Base-by-base conservation (phyloP, 768 basidiomycete species). In the Rhodotorula kratochvilovae region DNA sequence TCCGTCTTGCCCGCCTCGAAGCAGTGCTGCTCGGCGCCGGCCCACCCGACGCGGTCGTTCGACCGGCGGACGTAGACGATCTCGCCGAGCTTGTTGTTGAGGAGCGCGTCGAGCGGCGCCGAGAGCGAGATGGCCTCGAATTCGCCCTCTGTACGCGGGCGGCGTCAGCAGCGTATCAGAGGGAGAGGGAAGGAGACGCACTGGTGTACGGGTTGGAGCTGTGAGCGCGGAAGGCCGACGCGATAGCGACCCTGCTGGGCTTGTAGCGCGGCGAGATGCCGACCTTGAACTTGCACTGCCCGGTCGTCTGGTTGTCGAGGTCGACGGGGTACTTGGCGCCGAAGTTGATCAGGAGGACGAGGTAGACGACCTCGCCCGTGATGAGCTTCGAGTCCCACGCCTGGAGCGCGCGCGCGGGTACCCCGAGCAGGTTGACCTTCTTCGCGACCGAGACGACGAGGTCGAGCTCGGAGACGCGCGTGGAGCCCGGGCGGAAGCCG, bases 301-400 rank as follows among this genome's bases (percentile, higher is more conserved):
- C 87, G 62, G 84, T 83, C 6, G 78, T 71, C 60, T 81, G 76
- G 53, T 87, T 67, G 66, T 72, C 73, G 68, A 54, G 85, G 79
- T n/a, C 87, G 88, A 79, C 88, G 86, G 58, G 82, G 75, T 5
- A 84, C 83, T 31, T 81, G 80, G 67, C 85, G 81, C 13, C 87
- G 86, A 27, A 85, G 85, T 68, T 68, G 25, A 89, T 85, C 36
- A 89, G 83, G n/a, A 90, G 83, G 11, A 85, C 85, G 58, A 90
- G 81, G 80, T 88, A 75, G 61, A 70, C 82, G 31, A 85, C 85
- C 21, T 84, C 81, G 42, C 83, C 82, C 10, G 85, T 82, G 31
- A 89, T 82, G 11, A 90, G 83, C 16, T 84, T 84, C 23, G 85
- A 82, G 76, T 90, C 89, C 89, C 89, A 90, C 33, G 88, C 88